A percentile compares a stretch with the other conserved stretches of the same genome.
Conservation (phyloP, 2,329 filamentous ascomycete species). For the Pseudogymnoascus sp. region DNA sequence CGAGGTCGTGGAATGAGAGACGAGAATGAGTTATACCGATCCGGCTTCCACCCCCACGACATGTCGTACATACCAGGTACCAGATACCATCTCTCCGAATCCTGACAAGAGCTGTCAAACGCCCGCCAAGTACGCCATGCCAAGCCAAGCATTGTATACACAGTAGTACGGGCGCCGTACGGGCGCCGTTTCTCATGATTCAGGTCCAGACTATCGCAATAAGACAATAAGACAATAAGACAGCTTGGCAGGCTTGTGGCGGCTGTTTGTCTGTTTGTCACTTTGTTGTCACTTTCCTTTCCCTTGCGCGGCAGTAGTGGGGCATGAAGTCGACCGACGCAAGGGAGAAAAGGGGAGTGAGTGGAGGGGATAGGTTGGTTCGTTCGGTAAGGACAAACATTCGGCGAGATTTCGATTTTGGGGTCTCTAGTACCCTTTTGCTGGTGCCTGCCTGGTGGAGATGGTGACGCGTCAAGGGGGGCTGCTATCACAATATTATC, state of each 20-base stretch:
- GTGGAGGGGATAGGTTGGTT: neutral
- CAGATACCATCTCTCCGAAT: too few species aligned
- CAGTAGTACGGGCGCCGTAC: neutral
- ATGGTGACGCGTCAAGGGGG: neutral
- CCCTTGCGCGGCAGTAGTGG: neutral
- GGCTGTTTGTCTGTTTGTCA: neutral
- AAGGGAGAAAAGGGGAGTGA: neutral
- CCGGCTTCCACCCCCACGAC: neutral
- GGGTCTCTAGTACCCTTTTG: too few species aligned
- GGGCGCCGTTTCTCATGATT: neutral
- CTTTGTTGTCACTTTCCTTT: neutral
- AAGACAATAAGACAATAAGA: neutral
- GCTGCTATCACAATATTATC: neutral
- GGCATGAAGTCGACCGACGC: neutral
- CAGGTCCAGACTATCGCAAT: neutral
- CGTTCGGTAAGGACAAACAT: neutral
- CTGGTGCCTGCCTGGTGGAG: neutral
- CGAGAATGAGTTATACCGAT: neutral
- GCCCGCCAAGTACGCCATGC: neutral
- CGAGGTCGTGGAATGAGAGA: neutral
- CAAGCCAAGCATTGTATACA: neutral
- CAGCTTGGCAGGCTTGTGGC: neutral
- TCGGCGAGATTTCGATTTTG: neutral
- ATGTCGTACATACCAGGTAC: neutral
- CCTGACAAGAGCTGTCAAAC: neutral